Base-by-base conservation (phyloP, 2,329 filamentous ascomycete species). In the Diplodia corticola region DNA sequence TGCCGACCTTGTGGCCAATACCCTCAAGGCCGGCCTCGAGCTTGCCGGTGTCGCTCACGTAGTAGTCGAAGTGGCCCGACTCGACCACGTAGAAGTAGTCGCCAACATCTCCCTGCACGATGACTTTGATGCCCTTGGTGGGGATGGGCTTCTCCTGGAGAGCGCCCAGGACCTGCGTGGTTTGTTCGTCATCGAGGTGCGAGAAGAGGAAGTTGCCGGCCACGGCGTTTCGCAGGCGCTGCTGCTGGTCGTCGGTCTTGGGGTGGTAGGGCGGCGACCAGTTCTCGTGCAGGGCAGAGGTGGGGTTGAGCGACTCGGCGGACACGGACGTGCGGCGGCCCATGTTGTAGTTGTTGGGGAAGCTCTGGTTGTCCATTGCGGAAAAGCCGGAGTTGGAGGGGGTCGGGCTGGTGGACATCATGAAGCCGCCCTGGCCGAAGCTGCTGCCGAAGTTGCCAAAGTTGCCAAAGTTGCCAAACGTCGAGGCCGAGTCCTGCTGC, bases 81-180 rank as follows among this genome's bases (percentile, higher is more conserved):
- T 99, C 95, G 20, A 98, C 93, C 28, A 99, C 89, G 78, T 99
- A 99, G 81, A 99, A 99, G 82, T 91, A 98, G 79, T 99, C 95
- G 50, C 95, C 95, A 0, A 93, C 90, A 74, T 98, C 95, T 65
- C 95, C 95, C 81, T 99, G 95, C 59, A 89, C 90, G 71, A 99
- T 98, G 67, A 99, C 92, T 85, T 97, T 85, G 76, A 89, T 89
- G 70, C 88, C 94, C 80, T 95, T 96, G 69, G 92, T 92, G 1
- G 95, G 95, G 73, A 98, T 96, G 6, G 92, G 91, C 79, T 98
- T 98, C 80, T 99, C 95, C 68, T 96, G 89, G 71, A 99, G 83
- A 3, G 95, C 95, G 59, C 92, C 92, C 13, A 99, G 85, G 51
- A 98, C 93, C 73, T 95, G 92, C 60, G 85, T 82, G 70, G 89